Base-by-base conservation (phyloP, 805 yeast genomes). In the Saccharomycopsis malanga region DNA sequence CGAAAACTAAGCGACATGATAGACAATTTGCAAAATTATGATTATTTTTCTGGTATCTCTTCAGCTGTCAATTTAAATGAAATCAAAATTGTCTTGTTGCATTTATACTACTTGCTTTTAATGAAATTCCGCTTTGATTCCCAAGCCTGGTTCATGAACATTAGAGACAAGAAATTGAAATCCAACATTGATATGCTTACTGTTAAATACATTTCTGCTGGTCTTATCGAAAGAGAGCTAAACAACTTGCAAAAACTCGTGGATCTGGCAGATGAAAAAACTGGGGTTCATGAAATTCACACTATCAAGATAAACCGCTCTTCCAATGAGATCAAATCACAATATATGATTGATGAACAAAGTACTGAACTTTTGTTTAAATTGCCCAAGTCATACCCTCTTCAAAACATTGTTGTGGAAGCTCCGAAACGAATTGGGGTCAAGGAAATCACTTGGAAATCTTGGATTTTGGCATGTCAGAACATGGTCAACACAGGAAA, bases 391-490 rank as follows among this genome's bases (percentile, higher is more conserved):
- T 73, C 77, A 34, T 93, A 79, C 56, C 99, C 99, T 7, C 72
- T 91, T 36, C 74, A 79, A 1, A 81, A 77, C 53, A 81, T 93
- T 7, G 68, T 70, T 6, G 88, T 93, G 1, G 77, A 76, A 39
- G 97, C 96, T 3, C 77, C 87, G 0, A 71, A 77, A 41, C 71
- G 95, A 52, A 73, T 87, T 29, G 98, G 98, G 18, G 94, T 91
- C 14, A 85, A 83, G 54, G 98, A 91, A 56, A 79, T 77, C 52
- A 88, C 86, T 63, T 89, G 96, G 95, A 83, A 87, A 56, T 87
- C 95, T 1, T 93, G 98, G 98, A 66, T 91, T 17, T 69, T 91
- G 61, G 89, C 96, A 3, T 87, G 95, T 2, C 96, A 88, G 59
- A 75, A 88, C 48, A 80, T 87, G 6, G 73, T 83, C 34, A 83